Conservation (phyloP, 225 moss, liverwort and hornwort genomes). For the Antitrichia curtipendula region DNA sequence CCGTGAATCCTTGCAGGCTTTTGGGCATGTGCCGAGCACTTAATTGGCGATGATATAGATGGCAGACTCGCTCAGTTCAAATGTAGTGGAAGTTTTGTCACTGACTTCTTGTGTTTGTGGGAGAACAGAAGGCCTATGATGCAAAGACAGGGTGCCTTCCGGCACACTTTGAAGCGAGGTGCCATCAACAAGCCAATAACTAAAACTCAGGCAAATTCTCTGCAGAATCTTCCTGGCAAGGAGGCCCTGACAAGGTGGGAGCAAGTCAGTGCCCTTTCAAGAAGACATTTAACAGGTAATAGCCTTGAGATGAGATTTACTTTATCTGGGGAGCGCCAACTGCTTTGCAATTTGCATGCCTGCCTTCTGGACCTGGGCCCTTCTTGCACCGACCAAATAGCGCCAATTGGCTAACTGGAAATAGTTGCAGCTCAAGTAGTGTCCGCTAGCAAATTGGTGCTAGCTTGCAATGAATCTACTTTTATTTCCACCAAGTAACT, state of each 20-base stretch:
- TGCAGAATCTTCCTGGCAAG: conserved; percentile 57
- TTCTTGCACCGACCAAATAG: background rate
- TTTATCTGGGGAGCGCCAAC: background rate
- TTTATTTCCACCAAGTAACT: background rate
- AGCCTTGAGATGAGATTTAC: background rate
- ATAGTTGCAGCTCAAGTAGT: background rate
- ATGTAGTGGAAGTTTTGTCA: background rate
- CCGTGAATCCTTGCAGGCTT: background rate
- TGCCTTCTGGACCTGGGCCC: background rate
- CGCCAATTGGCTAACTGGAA: background rate
- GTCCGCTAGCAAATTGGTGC: background rate
- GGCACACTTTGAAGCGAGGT: conserved; percentile 20
- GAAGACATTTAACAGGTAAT: conserved; percentile 27
- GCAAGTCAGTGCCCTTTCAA: conserved; percentile 34
- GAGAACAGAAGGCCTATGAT: conserved; percentile 35
- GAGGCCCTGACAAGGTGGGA: conserved; percentile 47
- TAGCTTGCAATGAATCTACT: background rate
- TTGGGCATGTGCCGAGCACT: background rate
- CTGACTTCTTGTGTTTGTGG: conserved; percentile 32
- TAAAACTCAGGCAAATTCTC: conserved; percentile 48
- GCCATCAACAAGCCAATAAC: conserved; percentile 33
- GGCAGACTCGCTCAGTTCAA: background rate
- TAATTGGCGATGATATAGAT: background rate
- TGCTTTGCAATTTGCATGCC: background rate
- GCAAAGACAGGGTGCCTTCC: conserved; percentile 21